These are phyloP conservation scores for Microsporum canis DNA, from an alignment of 2,329 filamentous ascomycete genomes.

Conservation along the genomic window DNA sequence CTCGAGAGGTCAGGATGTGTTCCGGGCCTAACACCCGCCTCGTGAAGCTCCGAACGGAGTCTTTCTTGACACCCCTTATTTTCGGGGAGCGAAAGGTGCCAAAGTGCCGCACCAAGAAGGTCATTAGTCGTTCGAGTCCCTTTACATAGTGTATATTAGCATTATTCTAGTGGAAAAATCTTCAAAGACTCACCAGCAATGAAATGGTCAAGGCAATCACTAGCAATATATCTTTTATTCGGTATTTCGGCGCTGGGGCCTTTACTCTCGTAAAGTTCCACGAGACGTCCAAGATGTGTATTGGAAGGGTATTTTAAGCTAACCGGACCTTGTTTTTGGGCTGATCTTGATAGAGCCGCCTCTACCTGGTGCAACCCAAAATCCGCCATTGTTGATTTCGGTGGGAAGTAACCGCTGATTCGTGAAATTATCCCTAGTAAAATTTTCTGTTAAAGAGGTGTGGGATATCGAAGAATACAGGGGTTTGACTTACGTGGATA, in stretches of 20 bases:
- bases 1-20: conserved; percentile 3
- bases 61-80: conserved; percentile 11
- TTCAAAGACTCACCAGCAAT: conserved; percentile 10
- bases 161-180: background rate
- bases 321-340: background rate
- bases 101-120: conserved; percentile 12
- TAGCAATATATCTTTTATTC: conserved; percentile 13
- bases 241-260: conserved; percentile 10
- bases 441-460: background rate
- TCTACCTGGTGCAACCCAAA: conserved; percentile 13
- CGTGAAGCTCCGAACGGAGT: conserved; percentile 13
- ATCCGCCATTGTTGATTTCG: conserved; percentile 4
- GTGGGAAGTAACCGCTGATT: background rate
- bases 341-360: background rate
- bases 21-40: conserved; percentile 3
- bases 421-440: background rate
- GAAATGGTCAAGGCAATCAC: conserved; percentile 15
- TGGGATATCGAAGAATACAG: background rate
- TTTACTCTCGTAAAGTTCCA: conserved; percentile 9
- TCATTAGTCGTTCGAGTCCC: conserved; percentile 12
- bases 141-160: background rate
- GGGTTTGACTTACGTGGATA: conserved; percentile 12
- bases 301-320: background rate
- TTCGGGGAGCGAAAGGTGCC: conserved; percentile 14
- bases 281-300: conserved; percentile 13